Conservation (phyloP, 2,329 filamentous ascomycete genomes). For the Ophiostoma australiae region DNA sequence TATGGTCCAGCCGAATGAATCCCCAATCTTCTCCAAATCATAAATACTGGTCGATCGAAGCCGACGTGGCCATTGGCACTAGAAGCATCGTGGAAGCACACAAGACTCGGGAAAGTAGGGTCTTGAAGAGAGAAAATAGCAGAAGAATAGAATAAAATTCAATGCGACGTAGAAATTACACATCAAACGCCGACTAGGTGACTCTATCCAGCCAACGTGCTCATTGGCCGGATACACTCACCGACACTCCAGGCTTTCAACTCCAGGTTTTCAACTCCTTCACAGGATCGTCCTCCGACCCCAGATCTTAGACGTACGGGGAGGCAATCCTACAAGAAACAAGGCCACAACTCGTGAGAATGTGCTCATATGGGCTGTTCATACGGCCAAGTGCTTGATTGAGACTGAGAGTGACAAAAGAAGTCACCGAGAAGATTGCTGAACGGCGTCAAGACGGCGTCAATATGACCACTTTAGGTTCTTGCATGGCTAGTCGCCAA, state of each 20-base stretch:
- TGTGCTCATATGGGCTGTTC: background rate
- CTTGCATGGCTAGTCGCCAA: background rate
- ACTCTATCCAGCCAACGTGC: background rate
- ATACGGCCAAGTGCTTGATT: background rate
- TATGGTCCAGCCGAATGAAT: background rate
- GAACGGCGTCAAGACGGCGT: background rate
- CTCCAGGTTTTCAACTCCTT: background rate
- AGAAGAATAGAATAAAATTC: background rate
- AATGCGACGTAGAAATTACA: background rate
- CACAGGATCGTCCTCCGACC: background rate
- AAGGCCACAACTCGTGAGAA: background rate
- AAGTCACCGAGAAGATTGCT: background rate
- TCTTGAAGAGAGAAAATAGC: background rate
- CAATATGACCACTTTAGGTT: background rate
- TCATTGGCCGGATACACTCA: background rate
- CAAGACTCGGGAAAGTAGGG: background rate
- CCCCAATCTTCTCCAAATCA: background rate
- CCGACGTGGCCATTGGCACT: background rate
- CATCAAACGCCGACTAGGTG: background rate
- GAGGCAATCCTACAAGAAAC: background rate
- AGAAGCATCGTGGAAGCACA: background rate
- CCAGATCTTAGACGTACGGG: background rate
- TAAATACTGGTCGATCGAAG: background rate
- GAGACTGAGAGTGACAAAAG: background rate
- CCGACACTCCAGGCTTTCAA: background rate